Conservation (phyloP, 1,139 yeast species). For the Candida frijolesensis region DNA sequence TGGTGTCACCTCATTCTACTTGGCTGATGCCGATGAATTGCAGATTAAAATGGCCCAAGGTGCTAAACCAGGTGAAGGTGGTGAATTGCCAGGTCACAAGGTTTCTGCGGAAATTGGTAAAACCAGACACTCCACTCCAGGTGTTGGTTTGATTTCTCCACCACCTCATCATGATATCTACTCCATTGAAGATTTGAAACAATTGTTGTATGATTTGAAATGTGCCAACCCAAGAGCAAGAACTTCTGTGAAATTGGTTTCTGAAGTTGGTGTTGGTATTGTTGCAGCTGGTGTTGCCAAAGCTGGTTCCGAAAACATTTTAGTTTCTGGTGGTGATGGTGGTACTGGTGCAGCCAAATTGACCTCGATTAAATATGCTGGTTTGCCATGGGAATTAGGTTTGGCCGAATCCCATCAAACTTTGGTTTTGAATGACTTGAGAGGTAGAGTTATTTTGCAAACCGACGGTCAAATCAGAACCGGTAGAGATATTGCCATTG, state of each 20-base stretch:
- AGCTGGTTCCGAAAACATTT: slow-evolving; percentile 95
- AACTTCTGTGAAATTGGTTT: slow-evolving; percentile 92
- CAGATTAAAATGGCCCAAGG: slow-evolving; percentile 99
- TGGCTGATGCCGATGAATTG: slow-evolving; percentile 95
- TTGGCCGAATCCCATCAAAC: slow-evolving; percentile 98
- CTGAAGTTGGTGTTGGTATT: slow-evolving; percentile 98
- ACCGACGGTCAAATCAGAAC: slow-evolving; percentile 98
- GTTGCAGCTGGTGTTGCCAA: slow-evolving; percentile 99
- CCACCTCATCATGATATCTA: slow-evolving; percentile 99
- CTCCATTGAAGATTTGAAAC: slow-evolving; percentile 97
- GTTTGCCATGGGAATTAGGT: slow-evolving; percentile 98
- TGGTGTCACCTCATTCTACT: slow-evolving; percentile 93
- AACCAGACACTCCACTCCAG: slow-evolving; percentile 95
- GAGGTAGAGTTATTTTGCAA: slow-evolving; percentile 94
- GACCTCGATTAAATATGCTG: slow-evolving; percentile 96
- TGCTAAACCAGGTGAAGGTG: slow-evolving; percentile 99
- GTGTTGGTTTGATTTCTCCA: slow-evolving; percentile 96
- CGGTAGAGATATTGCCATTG: slow-evolving; percentile 95
- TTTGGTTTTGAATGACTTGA: slow-evolving; percentile 87
- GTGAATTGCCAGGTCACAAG: slow-evolving; percentile 96
- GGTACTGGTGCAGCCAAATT: slow-evolving; percentile 99
- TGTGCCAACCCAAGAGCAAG: slow-evolving; percentile 97
- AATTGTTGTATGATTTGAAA: slow-evolving; percentile 92
- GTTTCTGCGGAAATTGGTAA: slow-evolving; percentile 87
- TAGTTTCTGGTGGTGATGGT: slow-evolving; percentile 98